Conservation (phyloP, 1,284 basidiomycete genomes). For the Termitomyces sp. region DNA sequence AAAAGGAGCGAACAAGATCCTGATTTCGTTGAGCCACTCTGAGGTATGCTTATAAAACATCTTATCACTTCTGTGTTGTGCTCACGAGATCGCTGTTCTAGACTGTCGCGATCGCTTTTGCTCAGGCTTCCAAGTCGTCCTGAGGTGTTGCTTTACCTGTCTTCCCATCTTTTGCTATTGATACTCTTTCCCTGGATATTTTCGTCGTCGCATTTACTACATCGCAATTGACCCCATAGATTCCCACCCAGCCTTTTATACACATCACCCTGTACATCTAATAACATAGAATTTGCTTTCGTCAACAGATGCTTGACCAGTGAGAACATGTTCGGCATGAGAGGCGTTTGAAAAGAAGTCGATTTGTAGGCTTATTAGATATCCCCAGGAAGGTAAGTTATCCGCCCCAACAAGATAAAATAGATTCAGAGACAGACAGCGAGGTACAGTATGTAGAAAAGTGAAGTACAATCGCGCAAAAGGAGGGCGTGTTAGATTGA, state of each 20-base stretch:
- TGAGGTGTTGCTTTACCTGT: constrained; percentile 7
- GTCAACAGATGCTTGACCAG: background rate
- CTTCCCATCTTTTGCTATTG: constrained; percentile 1
- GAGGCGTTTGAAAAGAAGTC: background rate
- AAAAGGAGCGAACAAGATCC: constrained; percentile 72
- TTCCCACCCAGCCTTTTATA: constrained; percentile 6
- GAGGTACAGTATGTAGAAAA: background rate
- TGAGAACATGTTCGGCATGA: background rate
- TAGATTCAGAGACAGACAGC: background rate
- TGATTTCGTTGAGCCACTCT: constrained; percentile 89
- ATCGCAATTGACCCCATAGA: constrained; percentile 8
- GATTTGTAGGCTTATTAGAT: background rate
- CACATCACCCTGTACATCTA: constrained; percentile 7
- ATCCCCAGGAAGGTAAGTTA: background rate
- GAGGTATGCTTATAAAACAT: constrained; percentile 47
- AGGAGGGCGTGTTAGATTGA: background rate
- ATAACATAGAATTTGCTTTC: constrained; percentile 13
- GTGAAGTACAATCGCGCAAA: background rate
- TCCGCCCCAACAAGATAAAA: no score
- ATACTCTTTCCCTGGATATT: constrained; percentile 12
- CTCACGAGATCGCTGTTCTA: constrained; percentile 26
- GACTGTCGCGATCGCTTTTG: constrained; percentile 80
- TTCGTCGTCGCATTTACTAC: constrained; percentile 11
- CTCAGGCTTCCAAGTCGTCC: constrained; percentile 49
- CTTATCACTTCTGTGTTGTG: background rate